Percentiles rank a stretch among this genome's conserved stretches.
Conservation (phyloP, 805 yeast genomes). For the Sugiyamaella lignohabitans region DNA sequence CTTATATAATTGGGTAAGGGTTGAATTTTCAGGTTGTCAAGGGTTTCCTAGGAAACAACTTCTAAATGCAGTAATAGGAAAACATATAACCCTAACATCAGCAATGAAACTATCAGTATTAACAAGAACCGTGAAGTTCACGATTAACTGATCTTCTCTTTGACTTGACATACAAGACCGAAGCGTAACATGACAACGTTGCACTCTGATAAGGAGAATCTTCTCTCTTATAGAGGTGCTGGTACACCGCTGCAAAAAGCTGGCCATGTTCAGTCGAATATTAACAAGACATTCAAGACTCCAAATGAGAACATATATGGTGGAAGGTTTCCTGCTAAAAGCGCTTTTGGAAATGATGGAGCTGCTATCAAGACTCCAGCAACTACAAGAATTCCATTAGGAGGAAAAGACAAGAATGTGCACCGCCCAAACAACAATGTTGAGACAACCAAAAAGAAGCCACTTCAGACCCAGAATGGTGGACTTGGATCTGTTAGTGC, state of each 20-base stretch:
- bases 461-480: not conserved
- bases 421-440: constrained; percentile 1
- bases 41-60: no score
- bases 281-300: not conserved
- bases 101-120: no score
- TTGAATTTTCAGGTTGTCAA: no score
- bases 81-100: no score
- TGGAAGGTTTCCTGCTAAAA: not conserved
- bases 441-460: not conserved
- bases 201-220: constrained; percentile 20
- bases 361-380: constrained; percentile 11
- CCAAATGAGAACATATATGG: not conserved
- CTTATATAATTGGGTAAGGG: no score
- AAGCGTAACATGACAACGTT: constrained; percentile 11
- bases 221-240: constrained; percentile 14
- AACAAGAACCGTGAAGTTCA: no score
- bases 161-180: no score
- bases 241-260: constrained; percentile 12
- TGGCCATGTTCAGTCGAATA: not conserved
- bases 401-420: constrained; percentile 21
- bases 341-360: not conserved
- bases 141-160: no score
- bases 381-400: constrained; percentile 20
- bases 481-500: not conserved
- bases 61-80: no score